phyloP scores from a whole-genome alignment of 2,329 filamentous ascomycete species.

The Paecilomyces variotii region DNA sequence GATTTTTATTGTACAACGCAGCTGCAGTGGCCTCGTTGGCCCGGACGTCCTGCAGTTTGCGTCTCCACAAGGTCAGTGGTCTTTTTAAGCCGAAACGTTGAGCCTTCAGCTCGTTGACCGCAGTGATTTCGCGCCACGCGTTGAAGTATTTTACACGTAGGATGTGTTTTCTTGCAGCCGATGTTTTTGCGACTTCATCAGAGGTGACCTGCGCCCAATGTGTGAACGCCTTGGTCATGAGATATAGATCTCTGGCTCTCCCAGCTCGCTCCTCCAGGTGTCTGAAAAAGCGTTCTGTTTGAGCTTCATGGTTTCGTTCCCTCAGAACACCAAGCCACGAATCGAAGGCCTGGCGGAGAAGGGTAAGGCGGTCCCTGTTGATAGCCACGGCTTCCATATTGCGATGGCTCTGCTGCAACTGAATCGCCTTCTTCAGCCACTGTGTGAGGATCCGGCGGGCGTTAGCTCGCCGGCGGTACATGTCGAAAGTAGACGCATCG shows the following conservation, averaged over 20 bases:
- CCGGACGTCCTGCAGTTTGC: constrained; percentile 29
- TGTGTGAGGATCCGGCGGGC: constrained; percentile 33
- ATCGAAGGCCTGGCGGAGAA: constrained; percentile 47
- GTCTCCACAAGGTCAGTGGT: constrained; percentile 48
- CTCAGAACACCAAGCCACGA: constrained; percentile 39
- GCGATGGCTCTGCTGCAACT: constrained; percentile 27
- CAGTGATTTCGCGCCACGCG: constrained; percentile 60
- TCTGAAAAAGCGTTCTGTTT: constrained; percentile 47
- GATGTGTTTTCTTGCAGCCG: constrained; percentile 61
- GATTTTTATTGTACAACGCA: constrained; percentile 18
- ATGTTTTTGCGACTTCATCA: constrained; percentile 59
- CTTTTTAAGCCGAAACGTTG: constrained; percentile 46
- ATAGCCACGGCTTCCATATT: constrained; percentile 38
- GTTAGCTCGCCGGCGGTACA: constrained; percentile 32
- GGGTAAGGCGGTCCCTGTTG: constrained; percentile 42
- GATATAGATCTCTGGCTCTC: constrained; percentile 57
- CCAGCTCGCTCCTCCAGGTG: constrained; percentile 53
- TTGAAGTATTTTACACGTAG: constrained; percentile 61
- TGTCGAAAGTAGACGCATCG: constrained; percentile 43
- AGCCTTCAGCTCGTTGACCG: constrained; percentile 49
- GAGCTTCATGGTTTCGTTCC: constrained; percentile 33
- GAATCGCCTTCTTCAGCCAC: constrained; percentile 41
- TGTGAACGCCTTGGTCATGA: constrained; percentile 56
- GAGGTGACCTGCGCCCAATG: constrained; percentile 62
- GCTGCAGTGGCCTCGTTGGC: constrained; percentile 27